Conservation (phyloP, 805 yeast genomes). For the Hanseniaspora clermontiae region DNA sequence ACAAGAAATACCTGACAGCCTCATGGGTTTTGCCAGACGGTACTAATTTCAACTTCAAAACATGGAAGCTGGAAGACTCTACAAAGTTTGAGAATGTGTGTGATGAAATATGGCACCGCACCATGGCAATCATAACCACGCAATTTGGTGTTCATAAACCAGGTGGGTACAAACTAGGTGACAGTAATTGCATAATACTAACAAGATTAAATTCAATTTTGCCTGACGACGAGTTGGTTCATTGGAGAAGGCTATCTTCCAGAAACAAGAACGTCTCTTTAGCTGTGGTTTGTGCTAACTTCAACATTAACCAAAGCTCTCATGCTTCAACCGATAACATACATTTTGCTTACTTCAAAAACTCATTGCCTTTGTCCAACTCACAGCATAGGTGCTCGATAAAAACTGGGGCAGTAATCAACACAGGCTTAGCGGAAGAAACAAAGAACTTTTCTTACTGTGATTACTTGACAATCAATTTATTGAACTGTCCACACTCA, state of each 20-base stretch:
- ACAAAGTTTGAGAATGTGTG: constrained; percentile 43
- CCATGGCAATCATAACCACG: constrained; percentile 30
- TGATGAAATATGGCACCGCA: constrained; percentile 54
- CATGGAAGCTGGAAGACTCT: constrained; percentile 43
- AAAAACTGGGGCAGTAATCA: constrained; percentile 55
- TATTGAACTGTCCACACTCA: constrained; percentile 61
- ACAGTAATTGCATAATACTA: constrained; percentile 42
- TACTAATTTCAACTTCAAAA: constrained; percentile 42
- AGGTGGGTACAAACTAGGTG: constrained; percentile 30
- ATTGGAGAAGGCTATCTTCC: constrained; percentile 63
- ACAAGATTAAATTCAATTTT: constrained; percentile 61
- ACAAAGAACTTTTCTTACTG: constrained; percentile 22
- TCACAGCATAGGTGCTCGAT: constrained; percentile 60
- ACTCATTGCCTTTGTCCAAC: constrained; percentile 54
- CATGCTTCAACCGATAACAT: constrained; percentile 40
- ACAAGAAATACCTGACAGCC: constrained; percentile 72
- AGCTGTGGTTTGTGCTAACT: constrained; percentile 57
- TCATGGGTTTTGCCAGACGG: constrained; percentile 88
- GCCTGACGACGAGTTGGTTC: constrained; percentile 69
- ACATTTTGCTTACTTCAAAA: constrained; percentile 45
- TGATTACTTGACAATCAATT: constrained; percentile 45
- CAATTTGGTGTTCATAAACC: constrained; percentile 19
- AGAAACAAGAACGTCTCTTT: constrained; percentile 43
- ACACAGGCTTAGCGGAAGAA: constrained; percentile 16
- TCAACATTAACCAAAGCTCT: constrained; percentile 37